phyloP scores from a whole-genome alignment of 2,329 filamentous ascomycete species.

The Waltergamsia citrina region DNA sequence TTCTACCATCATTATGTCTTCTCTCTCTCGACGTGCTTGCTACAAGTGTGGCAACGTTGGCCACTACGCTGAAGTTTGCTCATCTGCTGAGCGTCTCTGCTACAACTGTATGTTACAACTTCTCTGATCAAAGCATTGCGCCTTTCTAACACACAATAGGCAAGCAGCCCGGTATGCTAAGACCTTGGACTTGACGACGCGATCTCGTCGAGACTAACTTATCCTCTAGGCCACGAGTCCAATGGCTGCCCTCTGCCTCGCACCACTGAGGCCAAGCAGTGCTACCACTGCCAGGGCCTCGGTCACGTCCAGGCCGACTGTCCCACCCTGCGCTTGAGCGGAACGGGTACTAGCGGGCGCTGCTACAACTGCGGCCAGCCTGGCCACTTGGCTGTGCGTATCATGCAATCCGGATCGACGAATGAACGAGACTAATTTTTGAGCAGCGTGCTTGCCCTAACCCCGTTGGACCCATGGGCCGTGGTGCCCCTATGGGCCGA shows the following conservation, averaged over 20 bases:
- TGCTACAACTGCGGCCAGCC: conserved; percentile 96
- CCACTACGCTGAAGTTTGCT: conserved; percentile 85
- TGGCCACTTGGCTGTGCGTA: conserved; percentile 78
- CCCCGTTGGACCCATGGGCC: conserved; percentile 54
- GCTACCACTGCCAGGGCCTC: conserved; percentile 98
- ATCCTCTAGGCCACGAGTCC: conserved; percentile 71
- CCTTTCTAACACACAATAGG: too few relatives aligned
- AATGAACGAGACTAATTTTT: conserved; percentile 1
- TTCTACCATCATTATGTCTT: conserved; percentile 52
- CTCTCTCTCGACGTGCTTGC: conserved; percentile 72
- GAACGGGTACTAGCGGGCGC: conserved; percentile 69
- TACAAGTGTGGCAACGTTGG: conserved; percentile 79
- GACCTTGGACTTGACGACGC: conserved; percentile 1
- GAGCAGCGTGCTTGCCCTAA: conserved; percentile 71
- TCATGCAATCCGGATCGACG: neutral
- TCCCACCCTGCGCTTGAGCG: conserved; percentile 88
- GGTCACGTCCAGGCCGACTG: conserved; percentile 98
- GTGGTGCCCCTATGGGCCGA: conserved; percentile 59
- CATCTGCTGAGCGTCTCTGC: conserved; percentile 94
- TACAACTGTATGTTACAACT: conserved; percentile 78
- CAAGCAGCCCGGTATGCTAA: conserved; percentile 65
- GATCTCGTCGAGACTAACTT: conserved; percentile 17
- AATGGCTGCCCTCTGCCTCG: conserved; percentile 94
- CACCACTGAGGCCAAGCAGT: conserved; percentile 98
- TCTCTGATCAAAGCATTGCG: conserved; percentile 1